These are phyloP conservation scores for Sporothrix protearum DNA, from an alignment of 2,329 filamentous ascomycete species.

Conservation along the genomic window DNA sequence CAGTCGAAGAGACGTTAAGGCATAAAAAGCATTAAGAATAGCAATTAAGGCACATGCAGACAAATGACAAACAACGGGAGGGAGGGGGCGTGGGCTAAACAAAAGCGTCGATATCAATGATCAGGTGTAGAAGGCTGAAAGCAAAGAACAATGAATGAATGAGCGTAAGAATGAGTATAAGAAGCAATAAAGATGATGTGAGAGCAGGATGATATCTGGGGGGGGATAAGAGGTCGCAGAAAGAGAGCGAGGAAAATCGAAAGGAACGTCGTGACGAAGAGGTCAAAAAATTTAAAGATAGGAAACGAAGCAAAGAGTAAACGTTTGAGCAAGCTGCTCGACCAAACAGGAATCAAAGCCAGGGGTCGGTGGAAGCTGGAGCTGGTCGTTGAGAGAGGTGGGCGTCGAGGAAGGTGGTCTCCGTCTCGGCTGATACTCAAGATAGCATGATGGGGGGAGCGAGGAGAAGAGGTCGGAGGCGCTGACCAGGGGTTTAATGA, in stretches of 20 bases:
- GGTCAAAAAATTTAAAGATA: constrained; percentile 10
- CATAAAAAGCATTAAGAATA: constrained; percentile 26
- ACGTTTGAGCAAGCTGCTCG: background rate
- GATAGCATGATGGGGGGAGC: constrained; percentile 14
- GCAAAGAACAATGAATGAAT: background rate
- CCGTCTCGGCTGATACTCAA: constrained; percentile 17
- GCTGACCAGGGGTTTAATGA: constrained; percentile 21
- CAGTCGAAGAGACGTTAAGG: constrained; percentile 16
- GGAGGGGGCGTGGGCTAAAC: constrained; percentile 19
- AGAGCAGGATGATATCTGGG: background rate
- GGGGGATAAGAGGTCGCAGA: background rate
- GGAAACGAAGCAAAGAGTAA: constrained; percentile 7
- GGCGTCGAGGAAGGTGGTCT: constrained; percentile 15
- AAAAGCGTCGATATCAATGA: constrained; percentile 5
- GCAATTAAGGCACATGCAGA: constrained; percentile 19
- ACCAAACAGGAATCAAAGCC: background rate
- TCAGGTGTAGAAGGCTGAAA: background rate
- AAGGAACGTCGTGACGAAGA: constrained; percentile 3
- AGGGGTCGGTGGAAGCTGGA: background rate
- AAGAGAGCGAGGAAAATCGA: background rate
- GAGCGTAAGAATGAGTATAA: background rate
- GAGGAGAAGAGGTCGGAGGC: background rate
- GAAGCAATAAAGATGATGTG: background rate
- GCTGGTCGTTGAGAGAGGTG: background rate
- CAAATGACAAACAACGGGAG: constrained; percentile 16